These are phyloP conservation scores for Mycena rosella DNA, from an alignment of 768 basidiomycete species.

Conservation along the genomic window DNA sequence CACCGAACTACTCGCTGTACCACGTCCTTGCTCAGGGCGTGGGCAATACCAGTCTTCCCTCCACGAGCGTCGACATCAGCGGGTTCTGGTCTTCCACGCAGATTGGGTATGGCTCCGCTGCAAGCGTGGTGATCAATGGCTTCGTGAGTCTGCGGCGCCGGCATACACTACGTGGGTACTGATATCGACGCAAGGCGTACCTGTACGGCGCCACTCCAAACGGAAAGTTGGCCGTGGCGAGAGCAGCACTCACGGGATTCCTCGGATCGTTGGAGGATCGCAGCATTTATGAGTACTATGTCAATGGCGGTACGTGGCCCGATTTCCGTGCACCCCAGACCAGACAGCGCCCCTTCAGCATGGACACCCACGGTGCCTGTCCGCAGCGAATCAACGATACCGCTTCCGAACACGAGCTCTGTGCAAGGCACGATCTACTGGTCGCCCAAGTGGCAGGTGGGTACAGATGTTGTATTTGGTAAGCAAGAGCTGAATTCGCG, in stretches of 20 bases:
- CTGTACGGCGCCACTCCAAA: constrained; percentile 24
- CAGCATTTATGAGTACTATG: constrained; percentile 32
- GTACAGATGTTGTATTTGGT: background rate
- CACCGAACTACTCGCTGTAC: constrained; percentile 25
- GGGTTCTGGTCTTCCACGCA: constrained; percentile 25
- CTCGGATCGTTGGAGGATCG: constrained; percentile 20
- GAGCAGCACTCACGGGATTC: constrained; percentile 25
- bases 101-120: constrained; percentile 33
- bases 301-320: constrained; percentile 27
- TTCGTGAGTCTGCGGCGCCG: constrained; percentile 13
- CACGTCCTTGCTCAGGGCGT: constrained; percentile 19
- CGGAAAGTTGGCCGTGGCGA: constrained; percentile 21
- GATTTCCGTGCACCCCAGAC: background rate
- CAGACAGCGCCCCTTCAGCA: background rate
- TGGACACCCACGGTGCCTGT: constrained; percentile 26
- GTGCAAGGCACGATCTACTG: constrained; percentile 30
- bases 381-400: constrained; percentile 2
- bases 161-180: background rate
- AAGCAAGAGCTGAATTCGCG: too few relatives aligned
- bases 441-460: constrained; percentile 20
- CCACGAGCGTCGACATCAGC: constrained; percentile 8
- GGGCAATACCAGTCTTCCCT: constrained; percentile 1
- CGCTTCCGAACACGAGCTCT: constrained; percentile 27
- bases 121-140: constrained; percentile 18
- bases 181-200: constrained; percentile 2